Percentiles rank a stretch among this genome's conserved stretches.
These are phyloP conservation scores for Lepidopterella palustris DNA, from an alignment of 495 filamentous ascomycete species.

Conservation along the genomic window DNA sequence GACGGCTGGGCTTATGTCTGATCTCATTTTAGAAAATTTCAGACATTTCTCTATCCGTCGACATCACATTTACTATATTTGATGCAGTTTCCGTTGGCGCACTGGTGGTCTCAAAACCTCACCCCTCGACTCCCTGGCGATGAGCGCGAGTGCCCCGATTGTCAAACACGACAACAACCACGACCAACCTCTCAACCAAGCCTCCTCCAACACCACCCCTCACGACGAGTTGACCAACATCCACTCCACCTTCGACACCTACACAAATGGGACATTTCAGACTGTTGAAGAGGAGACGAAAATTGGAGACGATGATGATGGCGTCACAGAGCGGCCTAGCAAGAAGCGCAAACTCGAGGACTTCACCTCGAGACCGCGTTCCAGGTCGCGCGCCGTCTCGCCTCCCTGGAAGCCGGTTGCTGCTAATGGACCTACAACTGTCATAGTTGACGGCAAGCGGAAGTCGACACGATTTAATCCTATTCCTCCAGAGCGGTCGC, in stretches of 20 bases:
- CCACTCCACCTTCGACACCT: neutral
- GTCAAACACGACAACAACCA: slow-evolving; percentile 14
- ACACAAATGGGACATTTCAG: slow-evolving; percentile 5
- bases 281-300: slow-evolving; percentile 13
- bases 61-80: neutral
- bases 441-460: slow-evolving; percentile 70
- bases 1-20: neutral
- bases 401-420: slow-evolving; percentile 92
- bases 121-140: slow-evolving; percentile 18
- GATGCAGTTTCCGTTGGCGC: slow-evolving; percentile 1
- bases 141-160: slow-evolving; percentile 9
- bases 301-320: slow-evolving; percentile 30
- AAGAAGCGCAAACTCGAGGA: slow-evolving; percentile 69
- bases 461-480: slow-evolving; percentile 43
- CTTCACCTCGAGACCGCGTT: slow-evolving; percentile 41
- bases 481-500: slow-evolving; percentile 37
- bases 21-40: neutral
- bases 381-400: slow-evolving; percentile 52
- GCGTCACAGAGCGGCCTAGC: slow-evolving; percentile 52
- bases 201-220: slow-evolving; percentile 7
- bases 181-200: slow-evolving; percentile 6
- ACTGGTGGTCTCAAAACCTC: slow-evolving; percentile 3
- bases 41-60: neutral
- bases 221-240: slow-evolving; percentile 3
- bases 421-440: slow-evolving; percentile 76